Base-by-base conservation (phyloP, 1,284 basidiomycete genomes). In the Farysia itapuensis region DNA sequence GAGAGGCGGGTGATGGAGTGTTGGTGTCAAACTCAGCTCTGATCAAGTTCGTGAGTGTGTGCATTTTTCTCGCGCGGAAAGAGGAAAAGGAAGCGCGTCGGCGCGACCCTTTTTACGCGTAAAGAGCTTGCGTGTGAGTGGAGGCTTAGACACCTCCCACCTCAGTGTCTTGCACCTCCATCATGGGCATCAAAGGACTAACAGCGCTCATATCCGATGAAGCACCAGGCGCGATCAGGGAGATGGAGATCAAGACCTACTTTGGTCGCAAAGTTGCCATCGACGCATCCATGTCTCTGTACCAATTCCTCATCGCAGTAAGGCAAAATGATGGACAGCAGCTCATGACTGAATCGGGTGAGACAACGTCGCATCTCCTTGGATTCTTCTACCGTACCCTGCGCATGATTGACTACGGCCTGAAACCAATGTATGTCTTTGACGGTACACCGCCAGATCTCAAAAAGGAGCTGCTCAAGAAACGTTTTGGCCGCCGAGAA, bases 341-440 rank as follows among this genome's bases (percentile, higher is more conserved):
- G 82, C 84, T 99, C 64, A 95, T 89, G 76, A 96, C 95, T 70
- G 94, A 98, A 19, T 85, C 86, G 1, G 95, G 95, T 14, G 95
- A 99, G 77, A 95, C 92, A 1, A 70, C 67, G 48, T 86, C 91
- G 79, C 94, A 98, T 79, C 81, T 98, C 14, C 96, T 98, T 88
- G 94, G 94, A 0, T 89, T 97, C 79, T 98, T 98, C 80, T 97
- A 97, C 75, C 85, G 94, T 15, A 69, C 64, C 5, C 45, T 72
- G 20, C 84, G 95, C 18, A 98, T 98, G 80, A 90, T 95, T n/a
- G 95, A 99, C 78, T 91, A 95, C 67, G 95, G 95, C 4, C 92
- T 98, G 75, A 98, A 99, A 76, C 94, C 94, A 1, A 88, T 88
- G 36, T 98, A 97, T 78, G 90, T 99, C 18, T 99, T 99, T 69